Evolutionary conservation across 2,329 filamentous ascomycete genomes (phyloP).

Genomic region (Exophiala xenobiotica): DNA sequence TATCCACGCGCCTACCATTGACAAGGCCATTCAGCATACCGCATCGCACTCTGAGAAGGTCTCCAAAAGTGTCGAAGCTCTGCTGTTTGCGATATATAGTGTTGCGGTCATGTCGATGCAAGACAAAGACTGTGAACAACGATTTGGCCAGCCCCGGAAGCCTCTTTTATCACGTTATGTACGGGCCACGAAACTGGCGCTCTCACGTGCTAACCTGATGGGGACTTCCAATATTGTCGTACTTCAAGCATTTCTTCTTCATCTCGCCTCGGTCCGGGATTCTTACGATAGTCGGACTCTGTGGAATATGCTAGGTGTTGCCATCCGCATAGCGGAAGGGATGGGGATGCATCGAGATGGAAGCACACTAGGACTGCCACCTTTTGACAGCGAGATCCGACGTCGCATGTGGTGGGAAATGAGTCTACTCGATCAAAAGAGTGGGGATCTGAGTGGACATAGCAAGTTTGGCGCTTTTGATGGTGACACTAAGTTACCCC

Average conservation of each 20-base stretch:
- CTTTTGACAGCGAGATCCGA: conserved; percentile 68
- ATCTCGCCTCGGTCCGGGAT: conserved; percentile 57
- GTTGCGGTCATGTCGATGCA: conserved; percentile 35
- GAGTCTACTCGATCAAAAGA: conserved; percentile 32
- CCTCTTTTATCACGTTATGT: conserved; percentile 30
- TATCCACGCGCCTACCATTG: conserved; percentile 32
- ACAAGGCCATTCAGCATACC: conserved; percentile 31
- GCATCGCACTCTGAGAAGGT: conserved; percentile 23
- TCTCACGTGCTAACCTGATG: conserved; percentile 28
- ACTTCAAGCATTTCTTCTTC: conserved; percentile 60
- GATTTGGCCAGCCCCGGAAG: conserved; percentile 28
- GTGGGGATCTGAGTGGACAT: conserved; percentile 32
- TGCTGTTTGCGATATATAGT: conserved; percentile 38
- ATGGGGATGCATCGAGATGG: conserved; percentile 67
- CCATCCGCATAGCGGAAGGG: conserved; percentile 64
- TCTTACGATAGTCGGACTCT: conserved; percentile 60
- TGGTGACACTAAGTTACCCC: conserved; percentile 30
- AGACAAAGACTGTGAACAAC: conserved; percentile 30
- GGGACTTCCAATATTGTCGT: conserved; percentile 51
- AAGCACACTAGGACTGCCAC: conserved; percentile 54
- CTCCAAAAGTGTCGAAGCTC: conserved; percentile 31
- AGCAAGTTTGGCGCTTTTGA: conserved; percentile 27
- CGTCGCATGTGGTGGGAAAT: conserved; percentile 67
- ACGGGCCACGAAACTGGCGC: conserved; percentile 27
- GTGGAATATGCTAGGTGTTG: conserved; percentile 61